Percentiles rank a stretch among this genome's conserved stretches.
phyloP scores from a whole-genome alignment of 2,329 filamentous ascomycete genomes.

The Pestalotiopsis sp. region DNA sequence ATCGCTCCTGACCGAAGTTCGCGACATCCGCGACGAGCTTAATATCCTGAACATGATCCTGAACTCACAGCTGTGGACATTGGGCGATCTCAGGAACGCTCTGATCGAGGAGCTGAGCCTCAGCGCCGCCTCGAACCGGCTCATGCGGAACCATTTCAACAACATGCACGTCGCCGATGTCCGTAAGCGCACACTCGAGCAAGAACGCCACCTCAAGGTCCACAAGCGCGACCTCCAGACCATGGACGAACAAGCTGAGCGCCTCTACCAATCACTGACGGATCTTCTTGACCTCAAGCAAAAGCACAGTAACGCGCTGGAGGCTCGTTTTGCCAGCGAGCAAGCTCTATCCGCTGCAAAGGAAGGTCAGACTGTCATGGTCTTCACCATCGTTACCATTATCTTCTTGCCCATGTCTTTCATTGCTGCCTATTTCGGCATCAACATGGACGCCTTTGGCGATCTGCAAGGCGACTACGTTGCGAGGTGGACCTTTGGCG shows the following conservation, averaged over 20 bases:
- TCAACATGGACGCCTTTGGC: slow-evolving; percentile 50
- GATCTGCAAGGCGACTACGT: slow-evolving; percentile 51
- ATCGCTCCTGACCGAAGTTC: slow-evolving; percentile 63
- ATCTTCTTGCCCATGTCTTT: slow-evolving; percentile 47
- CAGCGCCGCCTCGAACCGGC: slow-evolving; percentile 20
- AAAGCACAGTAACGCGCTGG: slow-evolving; percentile 69
- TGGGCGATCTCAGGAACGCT: slow-evolving; percentile 48
- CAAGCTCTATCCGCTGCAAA: slow-evolving; percentile 63
- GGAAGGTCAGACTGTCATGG: slow-evolving; percentile 46
- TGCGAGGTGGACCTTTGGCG: slow-evolving; percentile 53
- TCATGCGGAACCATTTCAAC: slow-evolving; percentile 23
- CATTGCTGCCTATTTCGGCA: slow-evolving; percentile 41
- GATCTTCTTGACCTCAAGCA: slow-evolving; percentile 70
- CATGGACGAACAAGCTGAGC: slow-evolving; percentile 65
- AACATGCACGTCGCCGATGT: slow-evolving; percentile 44
- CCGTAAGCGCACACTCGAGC: slow-evolving; percentile 57
- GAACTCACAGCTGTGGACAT: slow-evolving; percentile 48
- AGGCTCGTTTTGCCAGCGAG: slow-evolving; percentile 63
- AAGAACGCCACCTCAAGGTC: slow-evolving; percentile 59
- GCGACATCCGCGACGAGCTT: slow-evolving; percentile 70
- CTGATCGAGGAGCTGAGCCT: slow-evolving; percentile 37
- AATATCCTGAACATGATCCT: slow-evolving; percentile 62
- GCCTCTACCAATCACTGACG: slow-evolving; percentile 62
- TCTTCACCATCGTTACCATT: slow-evolving; percentile 46
- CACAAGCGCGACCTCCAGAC: slow-evolving; percentile 62